Evolutionary conservation across 2,329 filamentous ascomycete genomes (phyloP), one percentile per base, ranked within the genome.

Genomic region (Aspergillus thermomutatus): DNA sequence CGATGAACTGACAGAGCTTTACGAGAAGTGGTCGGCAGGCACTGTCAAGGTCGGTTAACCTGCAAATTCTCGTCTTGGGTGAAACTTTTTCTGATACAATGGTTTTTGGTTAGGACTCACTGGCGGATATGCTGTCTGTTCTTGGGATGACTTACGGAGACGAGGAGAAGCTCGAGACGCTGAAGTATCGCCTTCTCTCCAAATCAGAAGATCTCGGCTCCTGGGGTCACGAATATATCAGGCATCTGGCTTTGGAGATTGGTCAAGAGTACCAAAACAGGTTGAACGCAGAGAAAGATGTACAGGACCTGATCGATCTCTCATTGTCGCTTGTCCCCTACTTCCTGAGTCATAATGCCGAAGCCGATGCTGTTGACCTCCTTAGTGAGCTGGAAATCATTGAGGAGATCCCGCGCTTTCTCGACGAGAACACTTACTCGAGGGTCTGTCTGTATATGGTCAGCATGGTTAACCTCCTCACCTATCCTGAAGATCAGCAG

Each of bases 71-170:
- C 11, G 7, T 19, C 46, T 9, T 19, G 40, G 31, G 3, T 31
- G 14, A 25, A 47, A 55, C 70, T 48, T 52, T 63, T 45, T 53
- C 61, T 50, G n/a, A 40, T 21, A 43, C 28, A 23, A 43, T 45
- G 14, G 9, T 49, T 34, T 1, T 31, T 9, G 41, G n/a, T 55
- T 66, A 85, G 82, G 79, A 85, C 72, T 85, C 92, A 3, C 81
- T 99, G 63, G 95, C 94, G 48, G 95, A 99, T 77, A 94, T 96
- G 66, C 82, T 99, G 52, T 99, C 94, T 14, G 94, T 99, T 50
- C 89, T 99, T 66, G 94, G 93, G 60, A 99, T 99, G 94, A 99
- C 94, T 54, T 97, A 93, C 74, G 96, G 93, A 50, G 93, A 97
- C 71, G 94, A 97, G 77, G 91, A 96, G 69, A 87, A 91, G 74